Evolutionary conservation across 129 eudicot species (phyloP), one percentile per base, ranked within the genome.

Genomic region (Sambucus nigra): DNA sequence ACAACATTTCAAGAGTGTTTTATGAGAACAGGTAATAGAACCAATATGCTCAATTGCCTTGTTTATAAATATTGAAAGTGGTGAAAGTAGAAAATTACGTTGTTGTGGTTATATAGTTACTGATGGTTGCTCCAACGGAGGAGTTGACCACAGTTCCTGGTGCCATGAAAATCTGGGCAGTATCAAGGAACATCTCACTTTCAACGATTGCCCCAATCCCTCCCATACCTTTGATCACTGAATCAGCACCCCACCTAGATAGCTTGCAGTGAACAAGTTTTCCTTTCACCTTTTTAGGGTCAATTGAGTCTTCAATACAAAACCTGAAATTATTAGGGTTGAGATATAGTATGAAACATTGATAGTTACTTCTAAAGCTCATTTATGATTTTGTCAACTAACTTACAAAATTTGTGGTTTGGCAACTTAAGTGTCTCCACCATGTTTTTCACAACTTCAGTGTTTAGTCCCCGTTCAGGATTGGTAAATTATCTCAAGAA

Each of bases 141-240:
- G 72, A 16, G 64, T 84, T 84, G 16, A 89, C 98, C 74, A 71
- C 66, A 23, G 98, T 81, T 22, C 83, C 79, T 1, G 98, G 98
- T 23, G 98, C 88, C 94, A 85, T 85, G 74, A 57, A 89, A 38
- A 89, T 76, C 49, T 48, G 70, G 46, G 95, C 74, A n/a, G 80
- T 46, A 62, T 89, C 98, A 27, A 89, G 81, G 61, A 67, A 76
- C 53, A 20, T 10, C 12, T 74, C 81, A 38, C 83, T 79, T 64
- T 80, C 72, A 7, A 89, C 79, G 39, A 89, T 60, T 20, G 79
- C 56, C 40, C 98, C 95, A 5, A 85, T 27, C 5, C 98, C 98
- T 62, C 94, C 94, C 0, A 79, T 80, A 9, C 67, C 84, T 76
- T 81, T 89, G 63, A 89, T 65, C 25, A 81, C 88, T 28, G 88